phyloP scores from a whole-genome alignment of 306 rosid species.

The Lathyrus oleraceus region DNA sequence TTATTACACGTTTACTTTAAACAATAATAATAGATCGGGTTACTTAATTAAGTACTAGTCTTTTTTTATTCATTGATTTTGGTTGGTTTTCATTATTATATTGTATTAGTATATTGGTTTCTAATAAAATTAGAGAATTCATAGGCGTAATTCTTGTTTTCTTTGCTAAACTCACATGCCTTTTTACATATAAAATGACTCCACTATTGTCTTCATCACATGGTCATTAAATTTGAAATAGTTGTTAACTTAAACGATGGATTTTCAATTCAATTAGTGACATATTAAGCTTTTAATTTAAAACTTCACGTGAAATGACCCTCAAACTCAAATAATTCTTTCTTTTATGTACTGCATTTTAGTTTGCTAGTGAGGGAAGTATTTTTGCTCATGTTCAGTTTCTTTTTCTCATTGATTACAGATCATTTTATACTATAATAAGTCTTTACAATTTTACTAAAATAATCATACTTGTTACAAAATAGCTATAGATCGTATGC shows the following conservation, averaged over 20 bases:
- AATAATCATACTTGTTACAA: too few relatives aligned
- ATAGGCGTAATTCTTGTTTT: background rate
- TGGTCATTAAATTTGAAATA: constrained; percentile 22
- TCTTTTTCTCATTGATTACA: too few relatives aligned
- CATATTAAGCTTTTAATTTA: background rate
- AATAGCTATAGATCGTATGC: too few relatives aligned
- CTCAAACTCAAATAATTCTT: background rate
- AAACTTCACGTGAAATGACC: background rate
- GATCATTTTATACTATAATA: too few relatives aligned
- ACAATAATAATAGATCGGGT: constrained; percentile 11
- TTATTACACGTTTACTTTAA: background rate
- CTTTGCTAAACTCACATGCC: constrained; percentile 8
- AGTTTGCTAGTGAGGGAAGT: too few relatives aligned
- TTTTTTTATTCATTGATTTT: constrained; percentile 13
- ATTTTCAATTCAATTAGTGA: background rate
- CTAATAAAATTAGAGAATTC: constrained; percentile 9
- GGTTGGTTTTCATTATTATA: constrained; percentile 19
- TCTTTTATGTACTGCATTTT: background rate
- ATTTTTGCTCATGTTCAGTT: too few relatives aligned
- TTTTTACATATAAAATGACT: background rate
- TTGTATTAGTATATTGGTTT: background rate
- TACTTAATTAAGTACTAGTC: background rate
- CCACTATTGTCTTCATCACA: constrained; percentile 10
- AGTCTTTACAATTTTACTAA: too few relatives aligned
- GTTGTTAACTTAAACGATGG: constrained; percentile 15